Evolutionary conservation across 2,329 filamentous ascomycete species (phyloP).

Genomic region (Cadophora gregata): DNA sequence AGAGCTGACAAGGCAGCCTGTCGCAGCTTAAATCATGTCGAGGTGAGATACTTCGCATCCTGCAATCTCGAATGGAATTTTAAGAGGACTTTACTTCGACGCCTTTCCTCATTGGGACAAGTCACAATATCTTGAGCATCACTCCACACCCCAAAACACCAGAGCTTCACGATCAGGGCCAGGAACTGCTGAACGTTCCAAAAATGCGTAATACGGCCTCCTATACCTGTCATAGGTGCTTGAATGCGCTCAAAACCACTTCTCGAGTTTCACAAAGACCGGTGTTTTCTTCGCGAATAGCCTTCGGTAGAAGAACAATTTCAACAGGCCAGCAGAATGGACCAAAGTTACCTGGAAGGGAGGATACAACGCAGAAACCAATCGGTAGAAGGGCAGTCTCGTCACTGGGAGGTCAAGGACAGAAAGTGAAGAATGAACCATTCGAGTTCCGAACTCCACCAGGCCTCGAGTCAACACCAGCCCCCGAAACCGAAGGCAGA

Average conservation of each 20-base stretch:
- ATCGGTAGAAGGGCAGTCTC: conserved; percentile 35
- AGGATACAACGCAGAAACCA: conserved; percentile 26
- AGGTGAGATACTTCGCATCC: conserved; percentile 1
- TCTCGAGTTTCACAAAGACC: conserved; percentile 29
- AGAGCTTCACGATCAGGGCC: conserved; percentile 1
- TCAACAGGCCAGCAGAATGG: conserved; percentile 33
- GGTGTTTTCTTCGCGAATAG: conserved; percentile 26
- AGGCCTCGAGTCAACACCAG: conserved; percentile 34
- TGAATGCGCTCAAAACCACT: conserved; percentile 37
- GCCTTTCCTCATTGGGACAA: conserved; percentile 28
- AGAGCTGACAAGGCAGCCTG: conserved; percentile 39
- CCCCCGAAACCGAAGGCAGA: conserved; percentile 35
- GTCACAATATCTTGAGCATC: conserved; percentile 5
- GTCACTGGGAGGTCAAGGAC: conserved; percentile 32
- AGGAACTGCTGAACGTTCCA: conserved; percentile 12
- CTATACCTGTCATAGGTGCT: conserved; percentile 44
- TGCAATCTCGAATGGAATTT: not conserved
- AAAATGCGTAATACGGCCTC: conserved; percentile 40
- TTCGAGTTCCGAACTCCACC: conserved; percentile 35
- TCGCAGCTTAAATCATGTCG: conserved; percentile 35
- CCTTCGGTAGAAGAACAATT: conserved; percentile 35
- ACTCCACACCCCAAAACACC: not conserved
- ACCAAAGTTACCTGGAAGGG: conserved; percentile 26
- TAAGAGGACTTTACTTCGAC: not conserved
- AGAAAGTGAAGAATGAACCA: conserved; percentile 38